Evolutionary conservation across 768 basidiomycete species (phyloP).

Genomic region (Amanita polypyramis): DNA sequence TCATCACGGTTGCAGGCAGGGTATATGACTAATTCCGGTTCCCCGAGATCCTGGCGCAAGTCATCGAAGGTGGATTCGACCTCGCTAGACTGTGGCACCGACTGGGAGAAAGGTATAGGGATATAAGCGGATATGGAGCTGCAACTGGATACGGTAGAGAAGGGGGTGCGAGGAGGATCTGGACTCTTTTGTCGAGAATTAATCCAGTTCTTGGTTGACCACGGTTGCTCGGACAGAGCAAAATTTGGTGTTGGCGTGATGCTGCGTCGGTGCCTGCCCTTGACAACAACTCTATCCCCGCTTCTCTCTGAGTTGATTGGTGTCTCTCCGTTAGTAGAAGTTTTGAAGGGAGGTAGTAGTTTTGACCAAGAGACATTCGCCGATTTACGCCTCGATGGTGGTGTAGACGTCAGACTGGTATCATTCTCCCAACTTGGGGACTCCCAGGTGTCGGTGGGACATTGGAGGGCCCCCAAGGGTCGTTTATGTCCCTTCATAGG

Average conservation of each 20-base stretch:
- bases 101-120: background rate
- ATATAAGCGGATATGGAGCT: background rate
- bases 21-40: background rate
- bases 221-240: background rate
- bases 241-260: background rate
- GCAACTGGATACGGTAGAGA: background rate
- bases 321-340: too few relatives aligned
- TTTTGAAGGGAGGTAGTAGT: background rate
- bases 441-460: background rate
- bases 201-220: background rate
- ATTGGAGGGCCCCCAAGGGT: background rate
- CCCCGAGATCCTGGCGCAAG: background rate
- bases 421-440: background rate
- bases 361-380: background rate
- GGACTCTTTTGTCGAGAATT: background rate
- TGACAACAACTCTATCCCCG: background rate
- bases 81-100: background rate
- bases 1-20: background rate
- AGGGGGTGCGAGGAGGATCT: background rate
- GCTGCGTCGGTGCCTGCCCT: background rate
- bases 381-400: background rate
- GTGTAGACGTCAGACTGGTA: background rate
- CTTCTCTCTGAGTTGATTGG: background rate
- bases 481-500: conserved; percentile 8
- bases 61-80: background rate